Conservation (phyloP, 768 basidiomycete genomes). For the Hemileccinum rubropunctum region DNA sequence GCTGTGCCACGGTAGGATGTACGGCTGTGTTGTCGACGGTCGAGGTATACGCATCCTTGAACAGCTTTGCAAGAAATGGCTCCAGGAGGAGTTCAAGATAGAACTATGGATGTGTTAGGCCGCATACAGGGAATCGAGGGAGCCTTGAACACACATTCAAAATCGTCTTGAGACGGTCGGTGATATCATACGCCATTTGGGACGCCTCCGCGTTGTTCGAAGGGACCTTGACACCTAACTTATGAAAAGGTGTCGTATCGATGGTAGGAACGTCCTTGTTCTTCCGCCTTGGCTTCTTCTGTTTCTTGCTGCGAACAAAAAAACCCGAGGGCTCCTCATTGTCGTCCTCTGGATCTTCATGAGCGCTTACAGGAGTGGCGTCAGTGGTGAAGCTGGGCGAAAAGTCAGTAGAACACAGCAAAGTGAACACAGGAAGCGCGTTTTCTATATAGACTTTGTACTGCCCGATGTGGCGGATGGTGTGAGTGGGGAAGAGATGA, state of each 20-base stretch:
- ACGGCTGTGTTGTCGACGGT: neutral
- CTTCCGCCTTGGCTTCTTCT: conserved; percentile 26
- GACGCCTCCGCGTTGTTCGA: conserved; percentile 16
- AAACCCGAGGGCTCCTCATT: conserved; percentile 5
- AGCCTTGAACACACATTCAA: conserved; percentile 25
- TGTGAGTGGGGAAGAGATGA: conserved; percentile 10
- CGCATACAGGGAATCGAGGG: too few species aligned
- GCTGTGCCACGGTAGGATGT: neutral
- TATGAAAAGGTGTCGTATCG: conserved; percentile 30
- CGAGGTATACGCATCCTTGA: conserved; percentile 11
- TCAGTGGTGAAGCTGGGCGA: neutral
- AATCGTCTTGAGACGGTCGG: conserved; percentile 22
- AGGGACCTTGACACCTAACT: conserved; percentile 30
- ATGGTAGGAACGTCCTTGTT: conserved; percentile 11
- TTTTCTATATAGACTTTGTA: conserved; percentile 23
- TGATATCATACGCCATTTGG: conserved; percentile 13
- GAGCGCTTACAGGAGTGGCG: neutral
- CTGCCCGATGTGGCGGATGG: conserved; percentile 11
- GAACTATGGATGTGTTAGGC: conserved; percentile 16
- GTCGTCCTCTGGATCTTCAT: conserved; percentile 5
- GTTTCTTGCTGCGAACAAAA: conserved; percentile 20
- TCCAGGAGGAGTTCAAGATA: conserved; percentile 23
- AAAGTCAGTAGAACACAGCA: conserved; percentile 18
- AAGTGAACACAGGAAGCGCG: conserved; percentile 17
- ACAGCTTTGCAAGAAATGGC: conserved; percentile 9